A percentile compares a stretch with the other conserved stretches of the same genome.
Evolutionary conservation across 441 rosid genomes (phyloP).

Genomic region (Rhodomyrtus psidioides): DNA sequence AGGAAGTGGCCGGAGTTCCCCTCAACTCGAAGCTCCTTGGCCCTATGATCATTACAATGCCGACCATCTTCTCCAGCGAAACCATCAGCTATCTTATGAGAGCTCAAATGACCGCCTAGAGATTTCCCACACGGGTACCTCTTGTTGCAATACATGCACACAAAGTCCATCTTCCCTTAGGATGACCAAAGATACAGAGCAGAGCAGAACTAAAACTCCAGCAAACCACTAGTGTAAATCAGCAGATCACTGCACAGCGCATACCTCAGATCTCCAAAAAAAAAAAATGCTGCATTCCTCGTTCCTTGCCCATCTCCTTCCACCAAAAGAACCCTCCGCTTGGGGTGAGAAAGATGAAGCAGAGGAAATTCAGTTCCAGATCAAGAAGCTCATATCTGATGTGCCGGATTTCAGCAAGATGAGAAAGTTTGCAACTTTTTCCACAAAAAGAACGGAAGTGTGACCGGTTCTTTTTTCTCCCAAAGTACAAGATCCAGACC

Average conservation of each 20-base stretch:
- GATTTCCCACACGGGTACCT: slow-evolving; percentile 77
- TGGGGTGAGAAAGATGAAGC: not conserved
- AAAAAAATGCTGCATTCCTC: slow-evolving; percentile 4
- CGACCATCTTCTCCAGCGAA: slow-evolving; percentile 7
- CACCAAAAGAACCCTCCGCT: not conserved
- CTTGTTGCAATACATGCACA: slow-evolving; percentile 71
- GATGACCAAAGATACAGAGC: slow-evolving; percentile 16
- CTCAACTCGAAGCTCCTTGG: slow-evolving; percentile 18
- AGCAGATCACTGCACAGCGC: slow-evolving; percentile 17
- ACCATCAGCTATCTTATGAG: slow-evolving; percentile 27
- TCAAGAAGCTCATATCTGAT: slow-evolving; percentile 16
- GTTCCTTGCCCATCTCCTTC: not conserved
- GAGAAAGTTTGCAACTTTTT: slow-evolving; percentile 24
- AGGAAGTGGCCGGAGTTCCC: slow-evolving; percentile 53
- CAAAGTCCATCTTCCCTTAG: slow-evolving; percentile 38
- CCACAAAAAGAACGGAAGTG: not conserved
- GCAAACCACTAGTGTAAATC: slow-evolving; percentile 6
- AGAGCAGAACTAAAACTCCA: not conserved
- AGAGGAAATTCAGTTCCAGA: slow-evolving; percentile 14
- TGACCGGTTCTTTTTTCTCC: slow-evolving; percentile 46
- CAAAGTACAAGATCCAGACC: slow-evolving; percentile 60
- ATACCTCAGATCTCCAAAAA: slow-evolving; percentile 29
- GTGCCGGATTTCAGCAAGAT: slow-evolving; percentile 15
- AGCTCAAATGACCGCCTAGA: slow-evolving; percentile 84
- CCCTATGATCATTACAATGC: slow-evolving; percentile 13